Evolutionary conservation across 2,329 filamentous ascomycete species (phyloP), one percentile per base, ranked within the genome.

Genomic region (Sodiomyces alkalinus): DNA sequence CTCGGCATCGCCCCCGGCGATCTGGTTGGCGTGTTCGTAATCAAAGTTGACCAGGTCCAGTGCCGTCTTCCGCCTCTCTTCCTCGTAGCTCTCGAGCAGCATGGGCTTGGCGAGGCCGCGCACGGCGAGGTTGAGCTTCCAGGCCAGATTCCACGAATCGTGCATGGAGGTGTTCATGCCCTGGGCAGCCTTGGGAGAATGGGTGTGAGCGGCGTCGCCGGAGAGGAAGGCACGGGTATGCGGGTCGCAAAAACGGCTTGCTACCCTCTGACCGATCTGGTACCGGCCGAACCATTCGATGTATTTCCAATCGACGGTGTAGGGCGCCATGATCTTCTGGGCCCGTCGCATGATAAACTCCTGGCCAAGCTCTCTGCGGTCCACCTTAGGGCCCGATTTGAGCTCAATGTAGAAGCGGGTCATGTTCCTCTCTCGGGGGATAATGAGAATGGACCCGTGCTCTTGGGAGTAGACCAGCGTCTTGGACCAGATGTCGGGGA

Each of bases 401-500:
- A 69, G 57, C 46, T 70, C 64, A 33, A 69, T 66, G 40, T 69
- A 70, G 41, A 70, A 58, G 25, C 77, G 66, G 1, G 76, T 81
- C 64, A 81, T 71, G 42, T 78, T 77, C 22, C 74, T 61, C 47
- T 82, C 77, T 21, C 77, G 67, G 4, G 78, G 78, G 29, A 81
- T 75, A 46, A 79, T 76, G n/a, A 82, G 59, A 25, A 81, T 71
- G 0, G 75, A 78, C 3, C 77, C 77, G 24, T 70, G 60, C 33
- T 68, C 60, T 35, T 80, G 68, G 3, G 71, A 75, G 38, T 75
- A 74, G 6, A 80, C 62, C 1, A 78, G 64, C 0, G 74, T 74
- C 52, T 81, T 81, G 47, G 70, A 77, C 74, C 75, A 81, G 27
- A 81, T 66, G 41, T 81, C 76, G 2, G 77, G 77, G 39, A 82